phyloP scores from a whole-genome alignment of 2,329 filamentous ascomycete genomes.

The Metarhizium rileyi region DNA sequence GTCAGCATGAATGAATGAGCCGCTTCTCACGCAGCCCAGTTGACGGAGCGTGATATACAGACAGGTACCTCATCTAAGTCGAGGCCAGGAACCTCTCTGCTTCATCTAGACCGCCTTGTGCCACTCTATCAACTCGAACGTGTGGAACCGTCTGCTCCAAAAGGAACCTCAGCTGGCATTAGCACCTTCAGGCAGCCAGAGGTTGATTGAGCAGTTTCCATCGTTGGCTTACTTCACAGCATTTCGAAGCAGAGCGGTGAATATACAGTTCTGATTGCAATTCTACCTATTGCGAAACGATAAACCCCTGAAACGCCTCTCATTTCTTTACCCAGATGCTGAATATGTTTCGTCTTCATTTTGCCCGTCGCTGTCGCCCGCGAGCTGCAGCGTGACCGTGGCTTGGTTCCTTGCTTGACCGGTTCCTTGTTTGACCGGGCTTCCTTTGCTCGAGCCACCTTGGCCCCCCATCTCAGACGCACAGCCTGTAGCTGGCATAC shows the following conservation, averaged over 20 bases:
- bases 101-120: no score
- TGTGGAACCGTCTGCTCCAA: no score
- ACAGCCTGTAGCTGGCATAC: constrained; percentile 85
- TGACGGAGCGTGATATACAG: no score
- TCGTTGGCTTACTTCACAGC: not conserved
- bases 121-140: no score
- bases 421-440: not conserved
- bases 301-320: not conserved
- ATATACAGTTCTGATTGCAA: not conserved
- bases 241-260: not conserved
- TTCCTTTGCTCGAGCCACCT: not conserved
- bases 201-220: no score
- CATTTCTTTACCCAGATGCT: constrained; percentile 4
- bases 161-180: no score
- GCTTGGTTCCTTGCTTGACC: not conserved
- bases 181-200: no score
- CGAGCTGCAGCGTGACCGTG: not conserved
- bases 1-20: no score
- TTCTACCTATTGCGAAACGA: not conserved
- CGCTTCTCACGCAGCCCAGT: no score
- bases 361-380: not conserved
- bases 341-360: not conserved
- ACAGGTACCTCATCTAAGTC: no score
- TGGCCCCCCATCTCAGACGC: constrained; percentile 35
- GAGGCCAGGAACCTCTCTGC: no score